These are phyloP conservation scores for Eremothecium sinecaudum DNA, from an alignment of 1,139 yeast genomes.

Conservation along the genomic window DNA sequence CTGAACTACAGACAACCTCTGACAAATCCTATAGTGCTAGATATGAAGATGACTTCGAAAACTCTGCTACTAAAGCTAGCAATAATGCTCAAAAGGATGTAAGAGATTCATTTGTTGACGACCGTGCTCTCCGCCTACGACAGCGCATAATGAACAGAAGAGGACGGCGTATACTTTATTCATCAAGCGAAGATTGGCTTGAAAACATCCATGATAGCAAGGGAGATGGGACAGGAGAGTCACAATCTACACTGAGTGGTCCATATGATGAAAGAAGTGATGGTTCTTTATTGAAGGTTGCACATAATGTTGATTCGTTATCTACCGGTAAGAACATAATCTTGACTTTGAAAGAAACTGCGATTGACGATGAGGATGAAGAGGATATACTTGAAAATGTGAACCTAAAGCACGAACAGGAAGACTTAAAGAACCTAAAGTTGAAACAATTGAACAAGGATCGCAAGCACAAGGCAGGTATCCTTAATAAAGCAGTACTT, in stretches of 20 bases:
- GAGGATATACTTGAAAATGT: constrained; percentile 19
- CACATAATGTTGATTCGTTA: constrained; percentile 15
- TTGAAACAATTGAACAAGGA: constrained; percentile 21
- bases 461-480: constrained; percentile 26
- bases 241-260: background rate
- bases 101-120: constrained; percentile 3
- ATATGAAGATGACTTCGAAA: constrained; percentile 1
- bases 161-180: constrained; percentile 6
- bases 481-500: background rate
- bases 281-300: constrained; percentile 8
- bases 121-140: constrained; percentile 4
- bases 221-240: background rate
- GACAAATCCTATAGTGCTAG: background rate
- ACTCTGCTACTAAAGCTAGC: background rate
- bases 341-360: constrained; percentile 56
- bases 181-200: constrained; percentile 38
- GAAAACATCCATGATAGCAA: constrained; percentile 3
- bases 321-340: constrained; percentile 36
- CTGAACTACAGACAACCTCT: background rate
- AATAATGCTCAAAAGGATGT: background rate
- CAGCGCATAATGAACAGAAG: background rate
- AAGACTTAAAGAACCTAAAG: constrained; percentile 17
- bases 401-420: constrained; percentile 12
- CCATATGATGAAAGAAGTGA: constrained; percentile 16
- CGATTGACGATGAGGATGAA: constrained; percentile 35